Evolutionary conservation across 352 stramenopile species (phyloP).

Genomic region (Globisporangium irregulare): DNA sequence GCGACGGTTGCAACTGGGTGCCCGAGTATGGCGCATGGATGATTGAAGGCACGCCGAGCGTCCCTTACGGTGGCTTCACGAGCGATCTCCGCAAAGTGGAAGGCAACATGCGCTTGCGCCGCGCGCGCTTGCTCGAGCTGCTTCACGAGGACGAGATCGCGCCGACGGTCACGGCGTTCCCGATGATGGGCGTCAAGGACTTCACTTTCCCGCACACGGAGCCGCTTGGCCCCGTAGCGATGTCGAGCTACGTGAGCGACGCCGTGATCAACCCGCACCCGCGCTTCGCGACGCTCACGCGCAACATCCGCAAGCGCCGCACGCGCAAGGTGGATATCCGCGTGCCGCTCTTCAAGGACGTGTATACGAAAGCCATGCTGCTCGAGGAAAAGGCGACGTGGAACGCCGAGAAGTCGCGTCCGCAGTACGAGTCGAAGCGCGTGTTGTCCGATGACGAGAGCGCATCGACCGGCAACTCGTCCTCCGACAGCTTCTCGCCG

Average conservation of each 20-base stretch:
- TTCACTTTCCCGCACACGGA: constrained; percentile 80
- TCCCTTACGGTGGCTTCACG: constrained; percentile 94
- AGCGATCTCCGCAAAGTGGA: constrained; percentile 96
- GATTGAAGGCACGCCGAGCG: constrained; percentile 96
- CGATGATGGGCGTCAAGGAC: constrained; percentile 94
- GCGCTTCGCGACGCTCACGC: constrained; percentile 96
- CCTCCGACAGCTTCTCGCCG: constrained; percentile 13
- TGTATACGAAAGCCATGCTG: constrained; percentile 73
- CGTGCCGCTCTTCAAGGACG: constrained; percentile 82
- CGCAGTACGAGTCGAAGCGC: constrained; percentile 72
- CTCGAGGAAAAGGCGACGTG: constrained; percentile 68
- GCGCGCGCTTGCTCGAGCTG: constrained; percentile 92
- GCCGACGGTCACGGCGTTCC: constrained; percentile 95
- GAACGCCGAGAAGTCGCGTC: constrained; percentile 77
- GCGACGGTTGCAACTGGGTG: constrained; percentile 96
- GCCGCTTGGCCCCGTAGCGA: constrained; percentile 74
- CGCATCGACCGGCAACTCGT: constrained; percentile 18
- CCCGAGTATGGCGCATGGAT: constrained; percentile 99
- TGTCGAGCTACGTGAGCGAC: constrained; percentile 97
- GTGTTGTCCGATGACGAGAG: constrained; percentile 22
- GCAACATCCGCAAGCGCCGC: constrained; percentile 97
- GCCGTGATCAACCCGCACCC: constrained; percentile 98
- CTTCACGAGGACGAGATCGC: constrained; percentile 95
- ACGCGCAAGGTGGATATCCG: constrained; percentile 86
- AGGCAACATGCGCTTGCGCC: constrained; percentile 96